Evolutionary conservation across 2,329 filamentous ascomycete species (phyloP).

Genomic region (Paraconiothyrium brasiliense): DNA sequence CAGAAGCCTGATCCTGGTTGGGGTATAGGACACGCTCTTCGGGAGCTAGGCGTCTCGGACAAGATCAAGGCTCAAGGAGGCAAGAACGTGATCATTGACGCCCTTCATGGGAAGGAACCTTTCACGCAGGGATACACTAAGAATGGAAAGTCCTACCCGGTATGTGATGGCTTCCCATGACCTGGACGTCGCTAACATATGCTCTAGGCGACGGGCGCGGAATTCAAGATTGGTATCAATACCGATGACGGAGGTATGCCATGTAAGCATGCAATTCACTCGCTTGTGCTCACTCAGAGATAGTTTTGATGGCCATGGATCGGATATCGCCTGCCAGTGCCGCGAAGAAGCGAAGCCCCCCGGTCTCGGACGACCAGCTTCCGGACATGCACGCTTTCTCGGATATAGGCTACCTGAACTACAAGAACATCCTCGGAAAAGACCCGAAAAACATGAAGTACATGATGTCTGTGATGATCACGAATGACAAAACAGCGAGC

Average conservation of each 20-base stretch:
- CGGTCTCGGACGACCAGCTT: constrained; percentile 19
- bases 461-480: constrained; percentile 28
- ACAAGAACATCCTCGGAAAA: constrained; percentile 9
- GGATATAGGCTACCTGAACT: constrained; percentile 26
- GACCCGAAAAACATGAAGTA: constrained; percentile 23
- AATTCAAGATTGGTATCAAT: constrained; percentile 27
- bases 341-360: constrained; percentile 21
- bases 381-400: constrained; percentile 30
- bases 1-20: constrained; percentile 12
- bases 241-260: constrained; percentile 21
- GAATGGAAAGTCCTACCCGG: constrained; percentile 20
- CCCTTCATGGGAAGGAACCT: constrained; percentile 23
- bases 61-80: constrained; percentile 27
- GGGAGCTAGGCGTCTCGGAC: constrained; percentile 23
- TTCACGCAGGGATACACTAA: constrained; percentile 23
- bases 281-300: background rate
- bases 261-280: too few species aligned
- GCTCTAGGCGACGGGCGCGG: constrained; percentile 22
- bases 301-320: constrained; percentile 29
- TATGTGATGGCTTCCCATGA: background rate
- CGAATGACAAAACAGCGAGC: constrained; percentile 25
- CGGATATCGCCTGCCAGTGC: constrained; percentile 25
- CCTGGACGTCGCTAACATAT: background rate
- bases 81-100: constrained; percentile 20
- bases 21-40: constrained; percentile 27